These are phyloP conservation scores for Leccinum disarticulatum DNA, from an alignment of 768 basidiomycete species.

Conservation along the genomic window DNA sequence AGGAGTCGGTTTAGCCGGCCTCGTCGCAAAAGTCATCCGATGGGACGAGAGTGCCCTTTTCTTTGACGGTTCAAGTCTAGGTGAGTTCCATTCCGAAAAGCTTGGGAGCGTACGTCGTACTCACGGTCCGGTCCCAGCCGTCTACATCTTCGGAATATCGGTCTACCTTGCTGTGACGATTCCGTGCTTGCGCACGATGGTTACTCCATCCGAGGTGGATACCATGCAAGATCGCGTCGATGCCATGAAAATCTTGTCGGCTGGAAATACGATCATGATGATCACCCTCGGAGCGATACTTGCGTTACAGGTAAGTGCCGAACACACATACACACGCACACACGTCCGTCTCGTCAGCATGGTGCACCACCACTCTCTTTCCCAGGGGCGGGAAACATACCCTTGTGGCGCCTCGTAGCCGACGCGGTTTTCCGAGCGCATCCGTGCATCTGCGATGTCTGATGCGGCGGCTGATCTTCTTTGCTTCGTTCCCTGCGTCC, in stretches of 20 bases:
- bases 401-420: slow-evolving; percentile 13
- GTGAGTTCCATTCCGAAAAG: slow-evolving; percentile 42
- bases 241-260: slow-evolving; percentile 78
- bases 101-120: not conserved
- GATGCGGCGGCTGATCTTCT: slow-evolving; percentile 5
- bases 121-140: slow-evolving; percentile 45
- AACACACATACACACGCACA: not conserved
- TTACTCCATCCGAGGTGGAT: slow-evolving; percentile 54
- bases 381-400: slow-evolving; percentile 9
- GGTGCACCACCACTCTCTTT: slow-evolving; percentile 8
- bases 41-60: slow-evolving; percentile 95
- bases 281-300: slow-evolving; percentile 65
- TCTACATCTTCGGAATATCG: slow-evolving; percentile 72
- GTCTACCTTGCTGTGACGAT: slow-evolving; percentile 85
- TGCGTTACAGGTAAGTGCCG: slow-evolving; percentile 61
- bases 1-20: slow-evolving; percentile 70
- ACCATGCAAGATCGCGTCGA: slow-evolving; percentile 67
- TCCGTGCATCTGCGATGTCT: slow-evolving; percentile 2
- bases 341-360: not conserved
- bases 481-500: slow-evolving; percentile 6
- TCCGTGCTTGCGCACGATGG: slow-evolving; percentile 75
- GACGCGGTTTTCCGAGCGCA: slow-evolving; percentile 3
- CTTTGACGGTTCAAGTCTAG: slow-evolving; percentile 88
- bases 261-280: slow-evolving; percentile 84
- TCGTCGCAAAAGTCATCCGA: slow-evolving; percentile 75